Conservation (phyloP, 2,329 filamentous ascomycete species). For the Hypoxylon sp. region DNA sequence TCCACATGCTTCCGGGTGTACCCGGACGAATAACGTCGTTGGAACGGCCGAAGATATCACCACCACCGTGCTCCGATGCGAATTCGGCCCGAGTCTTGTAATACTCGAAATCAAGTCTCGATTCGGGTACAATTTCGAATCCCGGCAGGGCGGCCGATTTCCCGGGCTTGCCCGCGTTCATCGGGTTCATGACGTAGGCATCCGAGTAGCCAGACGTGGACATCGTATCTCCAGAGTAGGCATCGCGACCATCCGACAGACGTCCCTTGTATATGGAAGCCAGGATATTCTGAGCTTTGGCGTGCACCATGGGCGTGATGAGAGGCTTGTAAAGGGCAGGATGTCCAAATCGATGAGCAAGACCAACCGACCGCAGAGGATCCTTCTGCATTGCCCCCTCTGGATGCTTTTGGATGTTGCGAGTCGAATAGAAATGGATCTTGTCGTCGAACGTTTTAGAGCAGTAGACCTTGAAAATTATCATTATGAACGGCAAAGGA, state of each 20-base stretch:
- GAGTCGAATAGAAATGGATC: slow-evolving; percentile 84
- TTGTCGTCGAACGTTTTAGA: slow-evolving; percentile 80
- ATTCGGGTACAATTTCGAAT: slow-evolving; percentile 92
- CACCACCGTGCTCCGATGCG: slow-evolving; percentile 86
- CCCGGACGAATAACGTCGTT: slow-evolving; percentile 73
- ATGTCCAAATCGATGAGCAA: slow-evolving; percentile 87
- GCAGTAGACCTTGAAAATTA: slow-evolving; percentile 92
- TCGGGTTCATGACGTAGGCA: slow-evolving; percentile 83
- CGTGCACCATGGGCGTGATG: slow-evolving; percentile 95
- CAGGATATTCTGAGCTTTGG: slow-evolving; percentile 88
- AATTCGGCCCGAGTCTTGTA: slow-evolving; percentile 94
- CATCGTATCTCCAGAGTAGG: slow-evolving; percentile 68
- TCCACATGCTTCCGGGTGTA: slow-evolving; percentile 70
- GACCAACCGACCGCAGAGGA: slow-evolving; percentile 73
- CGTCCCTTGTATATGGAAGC: slow-evolving; percentile 89
- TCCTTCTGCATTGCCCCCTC: slow-evolving; percentile 67
- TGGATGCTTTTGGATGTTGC: slow-evolving; percentile 65
- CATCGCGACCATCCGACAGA: slow-evolving; percentile 75
- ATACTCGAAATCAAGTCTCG: slow-evolving; percentile 89
- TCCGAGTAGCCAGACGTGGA: slow-evolving; percentile 84
- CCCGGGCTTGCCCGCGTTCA: slow-evolving; percentile 71
- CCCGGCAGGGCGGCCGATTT: slow-evolving; percentile 71
- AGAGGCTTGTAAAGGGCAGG: slow-evolving; percentile 90
- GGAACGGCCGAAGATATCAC: slow-evolving; percentile 73
- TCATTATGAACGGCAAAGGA: slow-evolving; percentile 83